Percentiles rank a stretch among this genome's conserved stretches.
These are phyloP conservation scores for Didymella exigua DNA, from an alignment of 2,329 filamentous ascomycete genomes.

Conservation along the genomic window DNA sequence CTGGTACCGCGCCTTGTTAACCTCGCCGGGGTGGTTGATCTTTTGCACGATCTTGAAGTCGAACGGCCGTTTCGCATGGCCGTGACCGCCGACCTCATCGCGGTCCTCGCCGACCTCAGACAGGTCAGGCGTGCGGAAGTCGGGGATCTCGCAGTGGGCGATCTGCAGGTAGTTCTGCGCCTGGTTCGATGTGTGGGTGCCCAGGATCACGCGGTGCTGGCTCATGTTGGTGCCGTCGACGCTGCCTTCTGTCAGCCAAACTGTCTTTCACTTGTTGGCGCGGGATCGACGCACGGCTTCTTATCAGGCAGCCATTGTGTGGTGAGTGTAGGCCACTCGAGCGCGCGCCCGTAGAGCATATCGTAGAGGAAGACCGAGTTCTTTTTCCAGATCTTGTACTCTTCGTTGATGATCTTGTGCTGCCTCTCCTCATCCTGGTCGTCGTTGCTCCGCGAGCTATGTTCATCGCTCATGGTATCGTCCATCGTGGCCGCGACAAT, in stretches of 20 bases:
- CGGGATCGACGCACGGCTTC: conserved; percentile 29
- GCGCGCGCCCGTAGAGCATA: conserved; percentile 89
- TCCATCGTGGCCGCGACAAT: conserved; percentile 34
- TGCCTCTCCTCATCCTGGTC: conserved; percentile 75
- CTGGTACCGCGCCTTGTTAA: conserved; percentile 98
- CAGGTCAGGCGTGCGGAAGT: conserved; percentile 72
- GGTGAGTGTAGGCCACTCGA: conserved; percentile 97
- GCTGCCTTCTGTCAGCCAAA: conserved; percentile 48
- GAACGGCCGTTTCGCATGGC: conserved; percentile 75
- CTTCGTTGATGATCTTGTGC: conserved; percentile 94
- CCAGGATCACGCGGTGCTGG: conserved; percentile 86
- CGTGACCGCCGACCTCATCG: conserved; percentile 93
- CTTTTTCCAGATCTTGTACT: conserved; percentile 99
- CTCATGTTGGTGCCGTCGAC: conserved; percentile 81
- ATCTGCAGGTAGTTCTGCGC: conserved; percentile 93
- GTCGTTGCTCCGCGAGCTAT: conserved; percentile 58
- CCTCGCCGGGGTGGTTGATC: conserved; percentile 94
- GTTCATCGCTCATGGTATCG: conserved; percentile 44
- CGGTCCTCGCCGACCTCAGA: conserved; percentile 89
- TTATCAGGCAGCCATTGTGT: conserved; percentile 96
- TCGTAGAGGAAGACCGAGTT: conserved; percentile 98
- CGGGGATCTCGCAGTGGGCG: conserved; percentile 90
- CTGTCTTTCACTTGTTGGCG: not conserved
- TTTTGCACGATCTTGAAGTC: conserved; percentile 93
- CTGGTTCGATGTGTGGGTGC: conserved; percentile 89